Base-by-base conservation (phyloP, 116 monocot genomes). In the Papilionanthe hybrid region DNA sequence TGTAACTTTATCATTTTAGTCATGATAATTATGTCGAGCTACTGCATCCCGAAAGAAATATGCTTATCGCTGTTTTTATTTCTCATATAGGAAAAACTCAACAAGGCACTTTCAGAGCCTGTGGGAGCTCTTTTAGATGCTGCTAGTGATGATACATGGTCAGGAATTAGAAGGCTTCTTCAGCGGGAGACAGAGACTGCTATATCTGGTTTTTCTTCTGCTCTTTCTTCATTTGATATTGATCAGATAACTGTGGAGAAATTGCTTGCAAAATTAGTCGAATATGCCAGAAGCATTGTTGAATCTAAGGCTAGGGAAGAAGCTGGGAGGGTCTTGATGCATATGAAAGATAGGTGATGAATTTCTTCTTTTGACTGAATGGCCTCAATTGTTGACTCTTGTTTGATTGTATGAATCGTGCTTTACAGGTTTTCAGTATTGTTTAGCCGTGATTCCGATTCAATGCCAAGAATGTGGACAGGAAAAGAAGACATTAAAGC, bases 381-480 rank as follows among this genome's bases (percentile, higher is more conserved):
- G 43, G 44, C 12, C 13, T 75, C 48, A 75, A 44, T 74, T 74
- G 74, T 22, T 45, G 47, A 74, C 17, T 37, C 11, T 60, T 45
- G 0, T 20, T 75, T 75, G 13, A 27, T 82, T 18, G 48, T 17
- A 15, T 75, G 8, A 23, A 71, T 56, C 13, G 42, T 75, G 43
- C 32, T 78, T 28, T 87, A 32, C 85, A 99, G 99, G 81, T 99
- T 99, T 78, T 80, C 90, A 42, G 91, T 89, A 74, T 86, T 94
- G 75, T 99, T 99, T 80, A 99, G 87, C 78, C 89, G 85, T 67
- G 95, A 99, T 84, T 82, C 87, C 80, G 93, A 99, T 75, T 95
- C 95, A 37, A 99, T 99, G 93, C 99, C 93, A 74, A 90, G 99
- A 85, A 80, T 95, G n/a, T 99, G 99, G 99, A 99, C 93, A 30